phyloP scores from a whole-genome alignment of 1,284 basidiomycete genomes.

The Meira nashicola region DNA sequence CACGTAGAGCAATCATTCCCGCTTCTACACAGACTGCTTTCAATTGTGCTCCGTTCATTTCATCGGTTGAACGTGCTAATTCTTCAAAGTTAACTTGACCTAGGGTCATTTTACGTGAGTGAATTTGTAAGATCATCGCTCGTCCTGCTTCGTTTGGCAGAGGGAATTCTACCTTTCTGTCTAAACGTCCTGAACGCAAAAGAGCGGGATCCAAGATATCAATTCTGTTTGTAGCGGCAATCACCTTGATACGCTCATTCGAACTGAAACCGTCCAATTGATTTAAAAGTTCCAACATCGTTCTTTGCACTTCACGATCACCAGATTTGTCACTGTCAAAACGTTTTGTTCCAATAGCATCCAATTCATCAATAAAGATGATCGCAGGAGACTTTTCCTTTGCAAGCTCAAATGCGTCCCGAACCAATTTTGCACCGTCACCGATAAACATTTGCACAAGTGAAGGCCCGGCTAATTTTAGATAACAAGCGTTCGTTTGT shows the following conservation, averaged over 20 bases:
- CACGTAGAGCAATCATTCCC: slow-evolving; percentile 93
- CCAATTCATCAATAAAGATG: slow-evolving; percentile 98
- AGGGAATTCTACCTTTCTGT: slow-evolving; percentile 76
- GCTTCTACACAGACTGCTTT: slow-evolving; percentile 73
- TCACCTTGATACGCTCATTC: slow-evolving; percentile 97
- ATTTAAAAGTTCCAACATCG: slow-evolving; percentile 96
- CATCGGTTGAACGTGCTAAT: slow-evolving; percentile 68
- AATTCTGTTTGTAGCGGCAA: slow-evolving; percentile 96
- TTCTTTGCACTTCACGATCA: slow-evolving; percentile 96
- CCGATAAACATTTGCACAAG: slow-evolving; percentile 85
- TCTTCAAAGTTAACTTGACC: slow-evolving; percentile 72
- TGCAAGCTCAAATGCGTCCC: slow-evolving; percentile 92
- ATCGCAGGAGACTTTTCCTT: slow-evolving; percentile 97
- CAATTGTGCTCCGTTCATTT: slow-evolving; percentile 67
- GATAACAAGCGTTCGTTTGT: slow-evolving; percentile 74
- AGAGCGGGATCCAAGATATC: slow-evolving; percentile 85
- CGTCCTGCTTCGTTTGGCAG: slow-evolving; percentile 70
- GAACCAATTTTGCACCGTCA: slow-evolving; percentile 94
- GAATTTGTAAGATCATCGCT: slow-evolving; percentile 70
- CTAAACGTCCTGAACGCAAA: slow-evolving; percentile 69
- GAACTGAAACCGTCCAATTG: slow-evolving; percentile 77
- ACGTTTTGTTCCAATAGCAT: slow-evolving; percentile 97
- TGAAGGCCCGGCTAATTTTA: slow-evolving; percentile 72
- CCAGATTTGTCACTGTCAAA: slow-evolving; percentile 97
- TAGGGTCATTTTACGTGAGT: slow-evolving; percentile 87